A percentile compares a stretch with the other conserved stretches of the same genome.
Conservation (phyloP, 1,139 yeast genomes). For the Pichia norvegensis region DNA sequence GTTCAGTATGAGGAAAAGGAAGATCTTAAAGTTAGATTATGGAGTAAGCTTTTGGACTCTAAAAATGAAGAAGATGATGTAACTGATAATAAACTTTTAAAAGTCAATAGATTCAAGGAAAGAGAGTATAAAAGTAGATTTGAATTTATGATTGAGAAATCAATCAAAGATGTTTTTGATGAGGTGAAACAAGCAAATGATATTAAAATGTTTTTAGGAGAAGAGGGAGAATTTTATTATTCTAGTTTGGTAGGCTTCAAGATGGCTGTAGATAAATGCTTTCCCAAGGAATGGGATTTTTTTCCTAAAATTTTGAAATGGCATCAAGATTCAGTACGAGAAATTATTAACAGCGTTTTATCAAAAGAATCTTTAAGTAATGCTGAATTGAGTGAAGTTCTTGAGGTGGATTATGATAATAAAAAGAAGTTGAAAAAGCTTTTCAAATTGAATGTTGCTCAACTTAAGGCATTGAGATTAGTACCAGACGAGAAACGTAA, state of each 20-base stretch:
- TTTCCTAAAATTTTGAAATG: constrained; percentile 53
- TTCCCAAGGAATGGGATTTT: constrained; percentile 67
- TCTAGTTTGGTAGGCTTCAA: constrained; percentile 66
- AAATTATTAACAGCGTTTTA: constrained; percentile 40
- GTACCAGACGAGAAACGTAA: constrained; percentile 17
- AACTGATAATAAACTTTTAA: constrained; percentile 19
- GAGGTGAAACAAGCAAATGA: constrained; percentile 31
- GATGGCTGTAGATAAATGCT: constrained; percentile 45
- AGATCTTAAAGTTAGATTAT: constrained; percentile 56
- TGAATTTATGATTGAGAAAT: constrained; percentile 49
- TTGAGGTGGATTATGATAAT: constrained; percentile 72
- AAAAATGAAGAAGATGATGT: constrained; percentile 1
- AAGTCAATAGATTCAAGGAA: constrained; percentile 26
- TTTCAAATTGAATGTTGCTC: constrained; percentile 36
- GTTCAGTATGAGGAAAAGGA: constrained; percentile 75
- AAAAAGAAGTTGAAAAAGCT: constrained; percentile 40
- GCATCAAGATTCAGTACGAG: constrained; percentile 62
- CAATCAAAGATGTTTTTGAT: constrained; percentile 38
- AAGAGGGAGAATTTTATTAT: constrained; percentile 70
- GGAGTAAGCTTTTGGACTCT: constrained; percentile 30
- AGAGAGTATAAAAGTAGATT: constrained; percentile 65
- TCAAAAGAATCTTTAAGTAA: constrained; percentile 17
- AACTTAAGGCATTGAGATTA: constrained; percentile 15
- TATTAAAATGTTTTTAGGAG: constrained; percentile 56
- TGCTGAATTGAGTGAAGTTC: constrained; percentile 17